Evolutionary conservation across 73 alveolate genomes (phyloP), one percentile per base, ranked within the genome.

Genomic region (Effrenium voratum): DNA sequence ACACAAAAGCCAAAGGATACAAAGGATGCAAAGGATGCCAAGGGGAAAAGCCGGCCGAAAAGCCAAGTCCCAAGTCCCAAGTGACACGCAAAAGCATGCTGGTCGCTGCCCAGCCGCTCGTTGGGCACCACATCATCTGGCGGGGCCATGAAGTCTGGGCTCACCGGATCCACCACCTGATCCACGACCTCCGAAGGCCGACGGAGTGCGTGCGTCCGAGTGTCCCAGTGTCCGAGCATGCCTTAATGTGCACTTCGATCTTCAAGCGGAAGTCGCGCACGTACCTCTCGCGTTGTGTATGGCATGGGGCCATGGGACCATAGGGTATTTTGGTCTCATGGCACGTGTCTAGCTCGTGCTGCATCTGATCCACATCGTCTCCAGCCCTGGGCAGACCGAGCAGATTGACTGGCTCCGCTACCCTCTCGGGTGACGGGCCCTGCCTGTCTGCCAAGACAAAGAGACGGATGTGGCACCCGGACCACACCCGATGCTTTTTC

Each of bases 271-370:
- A 90, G 97, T 90, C 97, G 30, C 97, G 68, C 5, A 90, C 97
- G 28, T 90, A 90, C 97, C 97, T 90, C 8, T 30, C 16, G n/a
- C 1, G 28, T 57, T 57, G 28, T 22, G 72, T 57, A 57, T 22
- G 16, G 72, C 16, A 22, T 1, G 72, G 0, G n/a, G 3, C 28
- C n/a, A 22, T 57, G 28, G 28, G 16, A 57, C 72, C 16, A 22
- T 57, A 30, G 28, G 72, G 28, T n/a, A n/a, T n/a, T n/a, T n/a
- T n/a, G n/a, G n/a, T n/a, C n/a, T n/a, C 19, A 38, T 45, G 85
- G 68, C 85, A 88, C 97, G 83, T 90, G 97, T 90, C 97, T 38
- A 90, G 97, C 75, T 90, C 97, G 15, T 52, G 97, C 97, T 90
- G 97, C 97, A 90, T 90, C 76, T 66, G 97, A 45, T 90, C 97